Evolutionary conservation across 176 grass and related monocot genomes (phyloP), one percentile per base, ranked within the genome.

Genomic region (Ensete glaucum): DNA sequence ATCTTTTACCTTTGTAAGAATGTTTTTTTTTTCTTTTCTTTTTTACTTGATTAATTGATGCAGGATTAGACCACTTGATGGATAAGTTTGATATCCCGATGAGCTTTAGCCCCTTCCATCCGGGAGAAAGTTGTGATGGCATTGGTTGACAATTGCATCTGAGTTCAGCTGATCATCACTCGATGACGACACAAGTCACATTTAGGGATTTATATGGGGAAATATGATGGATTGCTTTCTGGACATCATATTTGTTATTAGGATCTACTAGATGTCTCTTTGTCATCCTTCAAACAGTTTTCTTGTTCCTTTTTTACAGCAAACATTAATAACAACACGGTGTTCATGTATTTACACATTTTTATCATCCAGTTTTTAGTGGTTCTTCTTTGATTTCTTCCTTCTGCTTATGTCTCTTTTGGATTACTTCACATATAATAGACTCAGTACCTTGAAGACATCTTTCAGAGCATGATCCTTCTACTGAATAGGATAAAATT

Each of bases 1-100:
- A 26, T 57, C 58, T 68, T 67, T 76, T 14, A 3, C 23, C 17
- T 15, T 53, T 13, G 27, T 20, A 12, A 52, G 5, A 72, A 12
- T 22, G 0, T 4, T n/a, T 53, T 24, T 2, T 22, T 23, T 52
- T 23, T 23, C n/a, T n/a, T n/a, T n/a, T n/a, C n/a, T n/a, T 23
- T 10, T 21, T 23, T 0, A 5, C 6, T 14, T 53, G 11, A 19
- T 50, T 9, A 9, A 8, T 21, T 10, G 2, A 21, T 53, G 9
- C 69, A 72, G 69, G 69, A 72, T 52, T 72, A 53, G 69, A 72
- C 21, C 69, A 25, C 10, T 53, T 72, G 69, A 72, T 72, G 69
- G 69, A 52, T 50, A 72, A 52, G 50, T 52, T 72, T 8, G 69
- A 72, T 12, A 23, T 50, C 0, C 69, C 10, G 17, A 23, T 10